Evolutionary conservation across 148 eudicot genomes (phyloP).

Genomic region (Silene uniflora): DNA sequence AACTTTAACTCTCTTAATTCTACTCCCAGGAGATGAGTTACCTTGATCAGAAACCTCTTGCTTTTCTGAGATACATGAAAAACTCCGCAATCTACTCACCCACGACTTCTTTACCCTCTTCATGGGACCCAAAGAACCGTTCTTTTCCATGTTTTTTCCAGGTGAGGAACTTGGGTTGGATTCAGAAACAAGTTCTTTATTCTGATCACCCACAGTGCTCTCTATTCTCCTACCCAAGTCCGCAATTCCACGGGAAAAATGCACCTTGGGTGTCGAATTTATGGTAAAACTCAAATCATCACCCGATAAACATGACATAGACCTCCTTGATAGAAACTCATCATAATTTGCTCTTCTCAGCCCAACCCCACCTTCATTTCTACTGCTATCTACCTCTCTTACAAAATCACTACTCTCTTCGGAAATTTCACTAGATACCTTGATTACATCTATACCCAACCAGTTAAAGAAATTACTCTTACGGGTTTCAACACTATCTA

Average conservation of each 20-base stretch:
- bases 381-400: conserved; percentile 33
- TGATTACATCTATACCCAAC: conserved; percentile 51
- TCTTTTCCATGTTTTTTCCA: conserved; percentile 22
- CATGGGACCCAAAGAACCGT: conserved; percentile 16
- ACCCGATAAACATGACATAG: conserved; percentile 35
- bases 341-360: conserved; percentile 4
- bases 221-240: conserved; percentile 13
- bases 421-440: conserved; percentile 20
- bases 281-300: conserved; percentile 30
- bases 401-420: conserved; percentile 25
- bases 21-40: conserved; percentile 26
- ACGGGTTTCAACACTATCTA: conserved; percentile 65
- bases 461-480: conserved; percentile 57
- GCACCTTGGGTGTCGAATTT: conserved; percentile 17
- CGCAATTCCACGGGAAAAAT: no score
- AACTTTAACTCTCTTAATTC: conserved; percentile 61
- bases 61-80: conserved; percentile 42
- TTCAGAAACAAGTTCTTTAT: not conserved
- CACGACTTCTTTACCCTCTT: conserved; percentile 50
- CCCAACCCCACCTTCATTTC: conserved; percentile 9
- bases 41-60: conserved; percentile 27
- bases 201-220: conserved; percentile 17
- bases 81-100: conserved; percentile 47
- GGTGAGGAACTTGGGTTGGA: conserved; percentile 24
- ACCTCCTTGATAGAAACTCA: conserved; percentile 46